phyloP scores from a whole-genome alignment of 75 land plant species.

The Pinus albicaulis region DNA sequence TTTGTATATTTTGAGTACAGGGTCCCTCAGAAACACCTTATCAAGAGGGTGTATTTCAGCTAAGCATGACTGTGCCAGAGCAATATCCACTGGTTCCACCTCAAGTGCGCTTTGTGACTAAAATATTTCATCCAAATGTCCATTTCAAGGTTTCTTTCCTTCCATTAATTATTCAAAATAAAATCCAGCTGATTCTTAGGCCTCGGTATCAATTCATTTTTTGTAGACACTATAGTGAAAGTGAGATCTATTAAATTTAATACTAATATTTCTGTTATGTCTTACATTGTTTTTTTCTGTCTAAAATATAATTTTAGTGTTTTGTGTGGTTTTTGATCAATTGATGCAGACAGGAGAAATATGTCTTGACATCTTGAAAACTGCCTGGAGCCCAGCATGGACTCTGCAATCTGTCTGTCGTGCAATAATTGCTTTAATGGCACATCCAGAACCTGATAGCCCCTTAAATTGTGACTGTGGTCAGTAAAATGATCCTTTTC shows the following conservation, averaged over 20 bases:
- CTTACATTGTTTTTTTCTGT: neutral
- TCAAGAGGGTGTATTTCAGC: slow-evolving; percentile 96
- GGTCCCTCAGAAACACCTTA: slow-evolving; percentile 98
- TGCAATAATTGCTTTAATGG: slow-evolving; percentile 97
- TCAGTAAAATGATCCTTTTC: neutral
- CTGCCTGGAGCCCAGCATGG: slow-evolving; percentile 99
- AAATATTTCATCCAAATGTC: slow-evolving; percentile 99
- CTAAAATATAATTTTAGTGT: neutral
- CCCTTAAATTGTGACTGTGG: slow-evolving; percentile 88
- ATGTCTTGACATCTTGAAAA: slow-evolving; percentile 98
- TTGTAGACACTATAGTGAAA: neutral
- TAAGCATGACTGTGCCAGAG: slow-evolving; percentile 91
- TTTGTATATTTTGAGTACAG: slow-evolving; percentile 26
- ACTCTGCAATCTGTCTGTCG: slow-evolving; percentile 98
- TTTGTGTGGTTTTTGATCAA: neutral
- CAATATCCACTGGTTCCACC: slow-evolving; percentile 98
- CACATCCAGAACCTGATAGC: slow-evolving; percentile 99
- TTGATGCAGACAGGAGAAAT: slow-evolving; percentile 92
- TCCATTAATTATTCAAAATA: neutral
- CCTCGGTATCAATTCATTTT: neutral
- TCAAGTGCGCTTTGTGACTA: slow-evolving; percentile 93
- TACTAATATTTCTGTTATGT: neutral
- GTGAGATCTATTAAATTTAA: neutral
- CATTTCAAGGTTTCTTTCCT: slow-evolving; percentile 85
- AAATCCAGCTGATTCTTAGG: neutral